Base-by-base conservation (phyloP, 1,139 yeast species). In the Candida buenavistaensis region DNA sequence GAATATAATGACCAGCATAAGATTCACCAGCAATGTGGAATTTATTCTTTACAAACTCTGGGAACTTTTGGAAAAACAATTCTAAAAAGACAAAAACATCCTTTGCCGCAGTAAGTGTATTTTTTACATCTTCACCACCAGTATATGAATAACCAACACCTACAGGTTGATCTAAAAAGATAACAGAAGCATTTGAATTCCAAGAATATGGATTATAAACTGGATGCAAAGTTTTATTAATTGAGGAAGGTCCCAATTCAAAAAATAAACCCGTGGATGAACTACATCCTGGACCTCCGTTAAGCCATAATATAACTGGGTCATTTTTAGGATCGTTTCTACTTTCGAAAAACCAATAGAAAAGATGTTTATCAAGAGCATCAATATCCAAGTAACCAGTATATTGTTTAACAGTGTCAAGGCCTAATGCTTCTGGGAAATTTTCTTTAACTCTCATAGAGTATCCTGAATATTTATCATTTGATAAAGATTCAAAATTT, bases 121-220 rank as follows among this genome's bases (percentile, higher is more conserved):
- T 71, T 20, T 71, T 62, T 23, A 85, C 79, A 23, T 65, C 63
- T 26, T 75, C 75, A 14, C 74, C 69, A 14, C 70, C 72, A 23
- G 85, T 75, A 56, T 81, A 82, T 2, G 94, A 83, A 57, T 79
- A 85, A 13, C 95, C 96, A 34, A 86, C 95, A 44, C 88, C 87
- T 36, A 89, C 95, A 2, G 97, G 97, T 64, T 89, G 97, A 62
- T 90, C 97, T 52, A 90, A 75, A 71, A 86, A 90, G 54, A 90
- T 86, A 26, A 89, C 92, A 12, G 92, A 78, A 15, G 97, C 96
- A 53, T 88, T 88, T 47, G 77, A 69, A 62, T 88, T 89, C 96
- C 96, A 89, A 9, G 95, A 76, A 62, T 77, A 66, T 29, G 90
- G 90, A 65, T 88, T 88, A 62, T 67, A 68, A 37, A 80, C 75